A percentile compares a stretch with the other conserved stretches of the same genome.
Evolutionary conservation across 768 basidiomycete genomes (phyloP).

Genomic region (Boletus tylopilopsis): DNA sequence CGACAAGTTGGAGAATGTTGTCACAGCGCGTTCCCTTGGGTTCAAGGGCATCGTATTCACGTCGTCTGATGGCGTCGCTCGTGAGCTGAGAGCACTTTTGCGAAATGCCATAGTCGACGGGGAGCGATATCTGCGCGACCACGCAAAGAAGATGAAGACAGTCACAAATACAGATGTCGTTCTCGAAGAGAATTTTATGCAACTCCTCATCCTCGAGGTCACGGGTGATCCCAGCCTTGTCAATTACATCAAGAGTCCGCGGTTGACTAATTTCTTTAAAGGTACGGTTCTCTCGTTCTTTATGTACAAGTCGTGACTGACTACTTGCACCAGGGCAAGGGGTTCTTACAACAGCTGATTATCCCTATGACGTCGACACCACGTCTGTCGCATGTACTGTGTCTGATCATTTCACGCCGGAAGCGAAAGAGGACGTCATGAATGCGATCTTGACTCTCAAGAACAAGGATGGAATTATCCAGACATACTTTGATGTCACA

Average conservation of each 20-base stretch:
- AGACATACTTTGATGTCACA: constrained; percentile 17
- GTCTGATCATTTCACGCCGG: constrained; percentile 6
- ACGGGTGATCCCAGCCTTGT: constrained; percentile 17
- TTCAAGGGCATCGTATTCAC: constrained; percentile 19
- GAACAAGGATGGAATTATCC: constrained; percentile 18
- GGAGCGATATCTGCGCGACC: constrained; percentile 10
- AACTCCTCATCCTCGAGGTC: constrained; percentile 19
- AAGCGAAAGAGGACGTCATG: constrained; percentile 20
- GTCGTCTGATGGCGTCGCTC: constrained; percentile 11
- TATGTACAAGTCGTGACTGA: not conserved
- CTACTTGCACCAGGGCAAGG: constrained; percentile 1
- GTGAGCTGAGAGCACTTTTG: constrained; percentile 11
- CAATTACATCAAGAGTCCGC: constrained; percentile 15
- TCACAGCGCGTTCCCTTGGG: constrained; percentile 18
- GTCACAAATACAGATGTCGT: constrained; percentile 8
- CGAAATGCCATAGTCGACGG: constrained; percentile 16
- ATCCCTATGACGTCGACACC: constrained; percentile 17
- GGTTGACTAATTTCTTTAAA: constrained; percentile 20
- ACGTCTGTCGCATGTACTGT: constrained; percentile 20
- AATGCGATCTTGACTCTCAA: constrained; percentile 17
- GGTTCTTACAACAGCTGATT: constrained; percentile 10
- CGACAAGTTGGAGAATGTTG: constrained; percentile 20
- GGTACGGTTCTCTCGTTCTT: not conserved
- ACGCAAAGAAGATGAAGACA: constrained; percentile 17
- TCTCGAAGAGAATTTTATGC: constrained; percentile 19